These are phyloP conservation scores for Colletotrichum brevisporum DNA, from an alignment of 2,329 filamentous ascomycete species.

Conservation along the genomic window DNA sequence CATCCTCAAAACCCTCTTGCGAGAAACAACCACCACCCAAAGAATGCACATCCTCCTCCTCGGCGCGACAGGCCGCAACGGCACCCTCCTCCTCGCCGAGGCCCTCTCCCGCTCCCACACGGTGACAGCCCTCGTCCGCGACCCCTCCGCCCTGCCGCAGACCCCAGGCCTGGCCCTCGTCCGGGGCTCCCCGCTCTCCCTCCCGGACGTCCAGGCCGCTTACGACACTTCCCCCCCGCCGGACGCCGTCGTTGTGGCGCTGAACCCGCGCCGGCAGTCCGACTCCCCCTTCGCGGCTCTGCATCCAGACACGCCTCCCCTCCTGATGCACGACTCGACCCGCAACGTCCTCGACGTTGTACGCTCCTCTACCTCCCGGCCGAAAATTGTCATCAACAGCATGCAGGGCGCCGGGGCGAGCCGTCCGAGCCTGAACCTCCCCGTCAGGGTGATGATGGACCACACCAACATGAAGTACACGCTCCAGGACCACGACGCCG, in stretches of 20 bases:
- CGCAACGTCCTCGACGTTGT: constrained; percentile 54
- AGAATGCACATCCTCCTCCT: constrained; percentile 62
- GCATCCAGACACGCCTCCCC: constrained; percentile 52
- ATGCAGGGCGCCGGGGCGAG: constrained; percentile 65
- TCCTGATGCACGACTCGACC: constrained; percentile 62
- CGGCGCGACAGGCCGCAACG: constrained; percentile 63
- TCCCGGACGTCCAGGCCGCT: constrained; percentile 53
- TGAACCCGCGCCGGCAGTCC: constrained; percentile 60
- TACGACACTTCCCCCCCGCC: constrained; percentile 46
- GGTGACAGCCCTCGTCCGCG: constrained; percentile 62
- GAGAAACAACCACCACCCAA: constrained; percentile 13
- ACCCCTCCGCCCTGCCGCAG: constrained; percentile 49
- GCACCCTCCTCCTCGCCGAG: constrained; percentile 57
- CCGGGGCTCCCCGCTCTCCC: constrained; percentile 54
- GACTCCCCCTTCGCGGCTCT: constrained; percentile 63
- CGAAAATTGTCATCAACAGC: constrained; percentile 64
- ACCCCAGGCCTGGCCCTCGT: constrained; percentile 54
- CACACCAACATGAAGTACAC: constrained; percentile 62
- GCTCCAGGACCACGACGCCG: constrained; percentile 62
- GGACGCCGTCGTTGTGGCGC: constrained; percentile 62
- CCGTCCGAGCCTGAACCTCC: constrained; percentile 55
- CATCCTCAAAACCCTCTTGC: no score
- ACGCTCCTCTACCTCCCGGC: constrained; percentile 50
- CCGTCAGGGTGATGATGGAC: constrained; percentile 60
- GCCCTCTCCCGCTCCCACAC: constrained; percentile 56